Evolutionary conservation across 2,329 filamentous ascomycete species (phyloP).

Genomic region (Sporothrix inflata): DNA sequence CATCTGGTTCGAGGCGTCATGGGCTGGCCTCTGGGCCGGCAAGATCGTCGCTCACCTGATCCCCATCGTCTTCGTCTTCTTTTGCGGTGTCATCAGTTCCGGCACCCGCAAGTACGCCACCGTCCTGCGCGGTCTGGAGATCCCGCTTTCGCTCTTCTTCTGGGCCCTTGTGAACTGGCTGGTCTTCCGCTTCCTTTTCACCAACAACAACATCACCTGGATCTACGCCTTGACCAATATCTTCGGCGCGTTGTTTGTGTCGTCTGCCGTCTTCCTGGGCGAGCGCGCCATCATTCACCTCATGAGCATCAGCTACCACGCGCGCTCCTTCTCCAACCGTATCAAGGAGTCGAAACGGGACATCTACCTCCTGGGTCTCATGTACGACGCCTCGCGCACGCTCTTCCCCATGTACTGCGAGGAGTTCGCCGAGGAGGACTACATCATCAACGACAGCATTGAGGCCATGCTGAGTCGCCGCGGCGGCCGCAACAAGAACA

Average conservation of each 20-base stretch:
- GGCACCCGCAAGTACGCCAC: conserved; percentile 72
- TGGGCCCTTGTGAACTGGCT: conserved; percentile 67
- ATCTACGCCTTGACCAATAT: conserved; percentile 64
- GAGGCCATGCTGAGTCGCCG: conserved; percentile 59
- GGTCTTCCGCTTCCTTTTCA: conserved; percentile 62
- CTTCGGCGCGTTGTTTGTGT: conserved; percentile 68
- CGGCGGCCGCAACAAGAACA: conserved; percentile 38
- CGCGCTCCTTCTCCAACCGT: conserved; percentile 76
- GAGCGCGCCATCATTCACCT: conserved; percentile 81
- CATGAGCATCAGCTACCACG: conserved; percentile 83
- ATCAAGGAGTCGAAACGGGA: conserved; percentile 92
- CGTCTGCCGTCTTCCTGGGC: conserved; percentile 70
- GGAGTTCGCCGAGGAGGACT: conserved; percentile 91
- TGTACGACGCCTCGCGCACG: conserved; percentile 87
- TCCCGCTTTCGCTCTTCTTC: conserved; percentile 69
- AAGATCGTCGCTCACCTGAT: conserved; percentile 66
- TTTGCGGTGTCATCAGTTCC: conserved; percentile 69
- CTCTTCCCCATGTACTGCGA: conserved; percentile 91
- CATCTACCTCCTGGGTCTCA: conserved; percentile 75
- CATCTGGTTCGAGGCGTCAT: conserved; percentile 70
- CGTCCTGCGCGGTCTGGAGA: conserved; percentile 65
- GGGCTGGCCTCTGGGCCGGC: conserved; percentile 68
- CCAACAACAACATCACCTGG: conserved; percentile 52
- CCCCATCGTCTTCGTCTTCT: conserved; percentile 67
- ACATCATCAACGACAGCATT: conserved; percentile 84